Conservation (phyloP, 2,329 filamentous ascomycete genomes). For the Fusarium sororula region DNA sequence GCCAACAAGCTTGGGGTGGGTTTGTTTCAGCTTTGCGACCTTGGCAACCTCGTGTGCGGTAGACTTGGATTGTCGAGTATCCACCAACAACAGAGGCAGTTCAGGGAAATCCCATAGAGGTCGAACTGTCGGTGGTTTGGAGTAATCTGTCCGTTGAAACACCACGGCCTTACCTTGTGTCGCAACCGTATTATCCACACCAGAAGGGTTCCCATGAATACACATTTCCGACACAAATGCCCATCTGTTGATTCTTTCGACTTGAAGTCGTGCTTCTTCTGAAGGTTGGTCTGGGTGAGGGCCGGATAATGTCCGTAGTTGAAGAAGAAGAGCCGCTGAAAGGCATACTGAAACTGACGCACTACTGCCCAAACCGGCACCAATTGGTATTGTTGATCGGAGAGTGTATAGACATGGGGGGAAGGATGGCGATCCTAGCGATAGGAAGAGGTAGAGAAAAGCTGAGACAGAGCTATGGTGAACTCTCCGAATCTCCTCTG, state of each 20-base stretch:
- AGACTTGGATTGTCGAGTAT: constrained; percentile 88
- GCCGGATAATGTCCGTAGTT: constrained; percentile 86
- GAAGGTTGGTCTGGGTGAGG: constrained; percentile 91
- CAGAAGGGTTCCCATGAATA: constrained; percentile 96
- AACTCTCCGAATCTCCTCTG: constrained; percentile 80
- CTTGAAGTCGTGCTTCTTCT: constrained; percentile 86
- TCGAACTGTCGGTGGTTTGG: constrained; percentile 77
- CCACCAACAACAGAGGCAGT: constrained; percentile 86
- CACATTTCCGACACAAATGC: constrained; percentile 97
- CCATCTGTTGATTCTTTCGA: constrained; percentile 97
- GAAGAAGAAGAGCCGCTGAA: constrained; percentile 82
- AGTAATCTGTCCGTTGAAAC: constrained; percentile 83
- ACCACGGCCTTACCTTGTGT: constrained; percentile 94
- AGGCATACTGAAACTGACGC: constrained; percentile 94
- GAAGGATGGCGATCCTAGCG: constrained; percentile 80
- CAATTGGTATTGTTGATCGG: constrained; percentile 92
- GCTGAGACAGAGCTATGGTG: constrained; percentile 83
- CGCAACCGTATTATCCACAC: constrained; percentile 95
- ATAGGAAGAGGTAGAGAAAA: constrained; percentile 94
- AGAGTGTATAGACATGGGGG: constrained; percentile 88
- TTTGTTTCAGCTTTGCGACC: constrained; percentile 75
- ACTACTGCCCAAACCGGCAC: constrained; percentile 90
- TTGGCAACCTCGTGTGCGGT: constrained; percentile 88
- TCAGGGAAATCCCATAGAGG: constrained; percentile 90
- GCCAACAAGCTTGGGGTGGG: constrained; percentile 80